Base-by-base conservation (phyloP, 169 alveolate species). In the Eimeria sp. region DNA sequence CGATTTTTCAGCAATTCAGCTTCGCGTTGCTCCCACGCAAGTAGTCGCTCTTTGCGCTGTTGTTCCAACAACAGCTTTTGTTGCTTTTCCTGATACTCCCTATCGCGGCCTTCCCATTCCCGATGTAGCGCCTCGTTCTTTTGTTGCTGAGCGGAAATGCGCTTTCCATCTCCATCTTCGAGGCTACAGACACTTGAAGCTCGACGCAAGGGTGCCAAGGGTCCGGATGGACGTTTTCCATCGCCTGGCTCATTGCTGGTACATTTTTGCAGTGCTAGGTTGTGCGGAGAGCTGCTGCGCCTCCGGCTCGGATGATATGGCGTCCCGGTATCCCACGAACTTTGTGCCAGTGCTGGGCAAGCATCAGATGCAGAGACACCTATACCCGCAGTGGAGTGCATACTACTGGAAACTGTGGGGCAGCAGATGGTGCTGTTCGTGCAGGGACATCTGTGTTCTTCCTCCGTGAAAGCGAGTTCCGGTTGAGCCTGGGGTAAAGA, bases 231-330 rank as follows among this genome's bases (percentile, higher is more conserved):
- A 34, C 16, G 83, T n/a, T 5, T 58, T 1, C 25, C 93, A 70
- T 61, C 82, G 54, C 73, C 93, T n/a, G 13, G 58, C 2, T 54
- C 76, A 30, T 30, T 40, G 51, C 65, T 63, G 65, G 93, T 27
- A 70, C 40, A 34, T 43, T 87, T 87, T 34, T 87, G 93, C n/a
- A 87, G 49, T 9, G 93, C 14, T 30, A 87, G 45, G 30, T 9
- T 58, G 45, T 87, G 93, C 51, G 93, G 93, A 45, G 93, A 87
- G 82, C 93, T 87, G 93, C 93, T 87, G 82, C 93, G 93, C 57
- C 93, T 80, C 40, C 82, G 22, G 93, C 80, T 87, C 47, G 78
- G 82, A 72, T 80, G 82, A 34, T 40, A 82, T 47, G 93, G 47
- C 49, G 58, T 27, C 27, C 6, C 34, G n/a, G 14, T 43, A 49